Conservation (phyloP, 345 rosid species). For the Rubroshorea leprosula region DNA sequence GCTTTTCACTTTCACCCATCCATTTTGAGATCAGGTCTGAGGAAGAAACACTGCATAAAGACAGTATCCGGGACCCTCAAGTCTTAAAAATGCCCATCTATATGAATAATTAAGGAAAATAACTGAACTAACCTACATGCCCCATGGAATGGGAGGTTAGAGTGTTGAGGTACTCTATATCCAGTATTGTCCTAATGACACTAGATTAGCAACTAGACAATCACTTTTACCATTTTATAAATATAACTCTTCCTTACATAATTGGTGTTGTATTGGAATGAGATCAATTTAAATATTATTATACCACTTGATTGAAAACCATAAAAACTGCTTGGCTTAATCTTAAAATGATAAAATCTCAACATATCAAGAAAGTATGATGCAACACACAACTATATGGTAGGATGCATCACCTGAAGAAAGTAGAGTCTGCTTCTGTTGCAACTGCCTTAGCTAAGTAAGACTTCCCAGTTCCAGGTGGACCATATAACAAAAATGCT, state of each 20-base stretch:
- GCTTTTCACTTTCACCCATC: constrained; percentile 99
- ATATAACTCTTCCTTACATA: too few species aligned
- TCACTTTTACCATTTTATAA: too few species aligned
- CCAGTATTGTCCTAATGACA: too few species aligned
- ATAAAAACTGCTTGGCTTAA: not conserved
- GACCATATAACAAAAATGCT: constrained; percentile 87
- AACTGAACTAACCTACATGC: too few species aligned
- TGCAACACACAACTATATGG: not conserved
- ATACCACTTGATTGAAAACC: too few species aligned
- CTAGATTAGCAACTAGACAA: too few species aligned
- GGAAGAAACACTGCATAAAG: constrained; percentile 59
- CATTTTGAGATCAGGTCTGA: constrained; percentile 95
- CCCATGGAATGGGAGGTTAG: too few species aligned
- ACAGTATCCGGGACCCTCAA: not conserved
- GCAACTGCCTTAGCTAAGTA: constrained; percentile 97
- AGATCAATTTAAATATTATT: too few species aligned
- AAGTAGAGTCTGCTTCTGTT: constrained; percentile 90
- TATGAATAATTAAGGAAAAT: not conserved
- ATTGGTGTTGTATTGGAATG: too few species aligned
- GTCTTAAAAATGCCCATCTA: not conserved
- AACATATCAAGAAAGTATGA: not conserved
- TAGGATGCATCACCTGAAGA: constrained; percentile 60
- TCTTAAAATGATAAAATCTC: not conserved
- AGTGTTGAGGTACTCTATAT: too few species aligned
- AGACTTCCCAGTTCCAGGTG: constrained; percentile 96